Evolutionary conservation across 345 rosid genomes (phyloP), one percentile per base, ranked within the genome.

Genomic region (Euclidium syriacum): DNA sequence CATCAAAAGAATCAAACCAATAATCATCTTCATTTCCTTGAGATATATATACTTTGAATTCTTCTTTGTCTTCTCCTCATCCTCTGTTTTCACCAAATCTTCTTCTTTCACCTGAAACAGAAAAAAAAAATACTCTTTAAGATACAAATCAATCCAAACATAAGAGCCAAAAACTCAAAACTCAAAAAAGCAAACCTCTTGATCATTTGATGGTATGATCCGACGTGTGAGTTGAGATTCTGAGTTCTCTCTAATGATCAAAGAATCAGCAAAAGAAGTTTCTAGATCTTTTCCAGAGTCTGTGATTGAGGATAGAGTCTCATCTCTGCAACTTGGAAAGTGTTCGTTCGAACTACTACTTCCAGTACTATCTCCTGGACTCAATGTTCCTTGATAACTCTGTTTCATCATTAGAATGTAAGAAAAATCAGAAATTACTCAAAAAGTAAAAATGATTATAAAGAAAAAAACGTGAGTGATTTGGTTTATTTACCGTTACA

Each of bases 351-450:
- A 12, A 42, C 67, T 68, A 33, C 52, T n/a, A n/a, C n/a, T n/a
- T n/a, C 52, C 48, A 30, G 11, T 14, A 10, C 48, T 52, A 42
- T 14, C 50, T 35, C 7, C 20, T 8, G 61, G 67, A 41, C 67
- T 68, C 39, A 66, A 40, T 16, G 53, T 43, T 44, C 20, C 51
- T 62, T 55, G 34, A 63, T 68, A 58, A 68, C 73, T 68, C 65
- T 68, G 66, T n/a, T 26, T 33, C 19, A 57, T 15, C n/a, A 19
- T 35, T 10, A 48, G 6, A 57, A 57, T 11, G 48, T 11, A n/a
- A n/a, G n/a, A 6, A 1, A 67, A 20, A 67, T 0, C 0, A 27
- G 22, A 50, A 35, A 11, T 30, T 50, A 48, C n/a, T n/a, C n/a
- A n/a, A n/a, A n/a, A n/a, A n/a, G n/a, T n/a, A n/a, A n/a, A n/a